phyloP scores from a whole-genome alignment of 371 early-diverging fungal species.

The Lichtheimia corymbifera region DNA sequence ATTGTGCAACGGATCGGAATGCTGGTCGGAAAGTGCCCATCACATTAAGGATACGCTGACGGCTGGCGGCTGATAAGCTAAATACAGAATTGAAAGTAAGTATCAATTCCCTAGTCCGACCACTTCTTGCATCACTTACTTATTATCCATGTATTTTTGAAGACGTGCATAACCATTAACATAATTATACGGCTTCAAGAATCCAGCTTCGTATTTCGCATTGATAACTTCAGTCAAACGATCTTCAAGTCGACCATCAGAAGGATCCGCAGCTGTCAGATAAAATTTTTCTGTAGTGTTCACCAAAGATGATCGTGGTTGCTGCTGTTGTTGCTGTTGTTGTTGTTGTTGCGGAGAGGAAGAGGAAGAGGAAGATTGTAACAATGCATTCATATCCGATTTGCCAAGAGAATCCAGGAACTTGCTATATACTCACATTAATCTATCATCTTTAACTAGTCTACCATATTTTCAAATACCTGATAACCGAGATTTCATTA shows the following conservation, averaged over 20 bases:
- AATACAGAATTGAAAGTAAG: neutral
- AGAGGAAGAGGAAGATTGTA: neutral
- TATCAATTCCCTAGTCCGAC: neutral
- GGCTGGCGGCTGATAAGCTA: conserved; percentile 73
- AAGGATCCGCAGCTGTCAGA: conserved; percentile 87
- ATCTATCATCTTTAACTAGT: neutral
- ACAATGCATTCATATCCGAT: neutral
- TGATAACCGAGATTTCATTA: conserved; percentile 78
- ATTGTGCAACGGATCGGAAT: conserved; percentile 83
- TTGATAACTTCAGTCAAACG: conserved; percentile 86
- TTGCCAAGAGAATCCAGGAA: conserved; percentile 65
- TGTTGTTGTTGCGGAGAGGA: conserved; percentile 3
- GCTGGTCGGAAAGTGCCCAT: conserved; percentile 87
- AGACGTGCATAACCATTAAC: conserved; percentile 87
- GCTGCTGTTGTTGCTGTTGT: conserved; percentile 7
- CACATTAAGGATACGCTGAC: conserved; percentile 81
- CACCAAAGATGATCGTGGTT: neutral
- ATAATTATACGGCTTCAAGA: conserved; percentile 93
- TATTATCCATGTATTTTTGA: conserved; percentile 87
- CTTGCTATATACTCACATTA: conserved; percentile 34
- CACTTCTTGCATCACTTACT: conserved; percentile 50
- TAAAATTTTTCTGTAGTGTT: conserved; percentile 71
- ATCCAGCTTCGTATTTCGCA: conserved; percentile 93
- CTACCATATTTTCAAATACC: conserved; percentile 25
- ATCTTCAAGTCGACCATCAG: conserved; percentile 80